Evolutionary conservation across 2,329 filamentous ascomycete genomes (phyloP).

Genomic region (Paecilomyces fulvus): DNA sequence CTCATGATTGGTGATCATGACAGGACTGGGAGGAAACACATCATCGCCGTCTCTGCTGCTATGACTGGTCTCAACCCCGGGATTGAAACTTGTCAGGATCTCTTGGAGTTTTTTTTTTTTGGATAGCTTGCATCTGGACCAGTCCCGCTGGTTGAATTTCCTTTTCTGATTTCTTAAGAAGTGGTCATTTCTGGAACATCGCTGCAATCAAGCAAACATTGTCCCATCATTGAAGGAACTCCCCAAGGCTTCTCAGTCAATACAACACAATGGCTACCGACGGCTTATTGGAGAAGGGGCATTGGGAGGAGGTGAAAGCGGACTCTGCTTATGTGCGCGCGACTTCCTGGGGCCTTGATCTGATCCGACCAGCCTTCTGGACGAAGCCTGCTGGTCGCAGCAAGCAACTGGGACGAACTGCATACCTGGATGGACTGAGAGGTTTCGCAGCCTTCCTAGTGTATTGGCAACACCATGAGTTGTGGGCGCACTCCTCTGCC

Average conservation of each 20-base stretch:
- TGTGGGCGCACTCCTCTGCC: constrained; percentile 47
- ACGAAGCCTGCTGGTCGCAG: not conserved
- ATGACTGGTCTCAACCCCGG: not conserved
- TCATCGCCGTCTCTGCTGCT: not conserved
- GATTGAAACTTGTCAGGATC: not conserved
- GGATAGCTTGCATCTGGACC: too few relatives aligned
- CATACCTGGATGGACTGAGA: constrained; percentile 58
- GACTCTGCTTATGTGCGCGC: not conserved
- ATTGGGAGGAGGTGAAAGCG: not conserved
- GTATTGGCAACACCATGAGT: constrained; percentile 53
- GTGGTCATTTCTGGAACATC: not conserved
- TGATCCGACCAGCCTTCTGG: constrained; percentile 11
- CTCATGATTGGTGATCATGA: not conserved
- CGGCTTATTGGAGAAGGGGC: not conserved
- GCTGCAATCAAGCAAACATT: not conserved
- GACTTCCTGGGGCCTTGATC: constrained; percentile 6
- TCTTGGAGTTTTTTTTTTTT: not conserved
- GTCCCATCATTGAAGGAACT: not conserved
- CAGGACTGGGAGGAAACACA: not conserved
- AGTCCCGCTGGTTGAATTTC: not conserved
- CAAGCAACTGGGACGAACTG: constrained; percentile 38
- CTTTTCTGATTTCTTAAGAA: not conserved
- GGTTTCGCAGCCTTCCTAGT: constrained; percentile 61
- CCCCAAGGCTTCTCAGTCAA: not conserved
- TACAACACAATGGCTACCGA: not conserved